Base-by-base conservation (phyloP, 768 basidiomycete species). In the Rhizopogon roseolus region DNA sequence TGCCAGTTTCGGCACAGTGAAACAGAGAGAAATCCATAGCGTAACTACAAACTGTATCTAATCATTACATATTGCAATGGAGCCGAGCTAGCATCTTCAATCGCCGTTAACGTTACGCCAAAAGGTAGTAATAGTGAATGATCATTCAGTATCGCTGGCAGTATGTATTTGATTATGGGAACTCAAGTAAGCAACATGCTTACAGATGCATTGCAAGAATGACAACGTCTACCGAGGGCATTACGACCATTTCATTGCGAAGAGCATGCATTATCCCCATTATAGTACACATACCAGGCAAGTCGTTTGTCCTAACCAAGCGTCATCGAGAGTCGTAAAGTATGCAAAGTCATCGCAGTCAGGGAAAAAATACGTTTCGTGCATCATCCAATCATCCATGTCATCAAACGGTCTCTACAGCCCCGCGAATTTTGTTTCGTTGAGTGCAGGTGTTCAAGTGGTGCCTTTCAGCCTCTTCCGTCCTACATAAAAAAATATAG, bases 391-490 rank as follows among this genome's bases (percentile, higher is more conserved):
- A 25, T 48, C 46, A 46, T 19, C 11, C 17, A 6, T 11, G n/a
- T 19, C 29, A 36, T 48, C 37, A 54, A 52, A 54, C 53, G 17
- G 4, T 19, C 3, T 29, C 53, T n/a, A 29, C 37, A 27, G 7
- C 56, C 17, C 36, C 56, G 22, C 16, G 25, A 36, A 17, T 11
- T 42, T 57, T 57, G 25, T 16, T 42, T 11, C 22, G 22, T 38
- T 32, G 49, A 39, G 48, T 25, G 19, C 56, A 51, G 6, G 50
- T 40, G 56, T 37, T 48, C 4, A 44, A 14, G 36, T 57, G 56
- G 5, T 37, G 28, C 17, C 49, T 52, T 32, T 46, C 40, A 25
- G 56, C 49, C 13, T 25, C 41, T 28, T 38, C 55, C 22, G 37
- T 57, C 50, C 56, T 57, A 36, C 13, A 11, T 10, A 25, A 3